Conservation (phyloP, 2,329 filamentous ascomycete species). For the Colletotrichum horii region DNA sequence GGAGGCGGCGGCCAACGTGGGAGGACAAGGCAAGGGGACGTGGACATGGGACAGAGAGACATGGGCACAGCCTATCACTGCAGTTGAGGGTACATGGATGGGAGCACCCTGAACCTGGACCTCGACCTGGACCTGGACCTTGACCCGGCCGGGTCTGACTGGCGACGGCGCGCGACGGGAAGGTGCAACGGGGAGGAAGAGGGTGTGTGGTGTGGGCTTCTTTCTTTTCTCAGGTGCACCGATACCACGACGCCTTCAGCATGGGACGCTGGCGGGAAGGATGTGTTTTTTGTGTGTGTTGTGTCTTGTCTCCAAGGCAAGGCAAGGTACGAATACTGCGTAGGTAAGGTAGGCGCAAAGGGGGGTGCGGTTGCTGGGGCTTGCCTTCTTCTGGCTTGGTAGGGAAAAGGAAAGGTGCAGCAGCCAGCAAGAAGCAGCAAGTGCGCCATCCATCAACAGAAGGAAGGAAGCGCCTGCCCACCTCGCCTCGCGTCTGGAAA, state of each 20-base stretch:
- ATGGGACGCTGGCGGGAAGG: background rate
- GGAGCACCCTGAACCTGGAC: background rate
- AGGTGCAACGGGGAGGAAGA: background rate
- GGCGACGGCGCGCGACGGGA: slow-evolving; percentile 11
- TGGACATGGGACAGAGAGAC: background rate
- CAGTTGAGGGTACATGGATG: background rate
- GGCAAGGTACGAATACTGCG: too few species aligned
- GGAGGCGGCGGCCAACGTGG: background rate
- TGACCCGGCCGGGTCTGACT: slow-evolving; percentile 2
- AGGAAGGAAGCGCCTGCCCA: background rate
- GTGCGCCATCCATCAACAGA: background rate
- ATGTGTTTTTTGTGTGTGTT: background rate
- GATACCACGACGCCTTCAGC: background rate
- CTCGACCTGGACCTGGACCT: slow-evolving; percentile 3
- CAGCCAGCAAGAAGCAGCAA: background rate
- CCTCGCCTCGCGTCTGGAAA: background rate
- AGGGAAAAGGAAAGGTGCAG: background rate
- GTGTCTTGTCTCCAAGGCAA: background rate
- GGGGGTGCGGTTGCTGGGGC: background rate
- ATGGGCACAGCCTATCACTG: slow-evolving; percentile 19
- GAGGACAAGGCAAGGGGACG: background rate
- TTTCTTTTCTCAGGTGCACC: background rate
- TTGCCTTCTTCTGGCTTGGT: background rate
- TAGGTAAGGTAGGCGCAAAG: background rate
- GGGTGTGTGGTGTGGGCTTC: background rate